Percentiles rank a stretch among this genome's conserved stretches.
phyloP scores from a whole-genome alignment of 2,329 filamentous ascomycete species.

The Epichloe elymi region DNA sequence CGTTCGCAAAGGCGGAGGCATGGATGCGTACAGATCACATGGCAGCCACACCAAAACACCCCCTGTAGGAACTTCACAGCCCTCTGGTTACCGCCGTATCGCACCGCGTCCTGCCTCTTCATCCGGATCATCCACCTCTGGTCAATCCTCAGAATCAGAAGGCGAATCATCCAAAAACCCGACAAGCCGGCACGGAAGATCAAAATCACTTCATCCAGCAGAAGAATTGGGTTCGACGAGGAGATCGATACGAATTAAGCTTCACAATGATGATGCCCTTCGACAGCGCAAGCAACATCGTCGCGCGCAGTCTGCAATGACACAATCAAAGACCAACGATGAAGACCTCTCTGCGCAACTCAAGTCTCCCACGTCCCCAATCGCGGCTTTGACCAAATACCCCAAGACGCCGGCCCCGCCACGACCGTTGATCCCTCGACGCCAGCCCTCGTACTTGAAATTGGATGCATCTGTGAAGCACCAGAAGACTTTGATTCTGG shows the following conservation, averaged over 20 bases:
- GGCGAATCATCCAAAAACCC: constrained; percentile 32
- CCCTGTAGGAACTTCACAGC: constrained; percentile 5
- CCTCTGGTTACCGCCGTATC: constrained; percentile 16
- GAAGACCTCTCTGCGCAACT: constrained; percentile 60
- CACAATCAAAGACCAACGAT: constrained; percentile 28
- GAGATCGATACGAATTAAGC: constrained; percentile 80
- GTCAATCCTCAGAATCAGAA: constrained; percentile 59
- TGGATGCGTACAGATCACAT: constrained; percentile 11
- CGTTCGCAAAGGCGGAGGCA: constrained; percentile 24
- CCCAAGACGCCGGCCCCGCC: constrained; percentile 82
- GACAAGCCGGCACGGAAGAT: constrained; percentile 41
- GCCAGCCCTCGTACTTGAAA: constrained; percentile 77
- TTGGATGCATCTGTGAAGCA: constrained; percentile 42
- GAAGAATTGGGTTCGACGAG: constrained; percentile 55
- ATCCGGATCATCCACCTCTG: constrained; percentile 42
- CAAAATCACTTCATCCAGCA: constrained; percentile 43
- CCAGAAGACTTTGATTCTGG: constrained; percentile 88
- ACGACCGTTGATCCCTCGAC: constrained; percentile 74
- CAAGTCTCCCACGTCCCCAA: constrained; percentile 85
- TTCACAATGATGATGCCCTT: constrained; percentile 67
- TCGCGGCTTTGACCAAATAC: constrained; percentile 70
- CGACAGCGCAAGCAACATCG: constrained; percentile 60
- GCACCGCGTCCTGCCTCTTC: constrained; percentile 15
- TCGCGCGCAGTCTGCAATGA: constrained; percentile 40
- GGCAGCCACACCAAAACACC: background rate